Base-by-base conservation (phyloP, 306 rosid species). In the Styphnolobium japonicum region DNA sequence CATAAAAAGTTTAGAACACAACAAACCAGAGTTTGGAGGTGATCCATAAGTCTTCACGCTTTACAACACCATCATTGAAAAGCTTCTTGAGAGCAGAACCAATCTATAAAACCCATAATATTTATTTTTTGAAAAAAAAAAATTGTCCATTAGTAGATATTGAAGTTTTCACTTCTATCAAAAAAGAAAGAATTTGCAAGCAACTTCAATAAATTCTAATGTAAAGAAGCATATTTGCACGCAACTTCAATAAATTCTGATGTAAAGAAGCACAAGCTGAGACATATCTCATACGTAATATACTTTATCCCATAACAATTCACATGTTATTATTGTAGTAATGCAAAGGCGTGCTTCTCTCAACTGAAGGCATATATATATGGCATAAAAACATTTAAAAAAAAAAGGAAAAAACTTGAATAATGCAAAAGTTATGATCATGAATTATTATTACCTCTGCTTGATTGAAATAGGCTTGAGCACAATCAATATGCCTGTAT, bases 11-110 rank as follows among this genome's bases (percentile, higher is more conserved):
- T 22, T 27, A 57, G 22, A 64, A 6, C 18, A 48, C 43, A 52
- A 63, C 65, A 34, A 84, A 91, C 94, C 94, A 89, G 70, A 92
- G 91, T 83, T 92, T 92, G 49, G 94, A 89, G 77, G 94, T 92
- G 70, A 89, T 90, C 91, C 93, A 89, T 42, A 85, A 46, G 5
- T 86, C 91, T 80, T 83, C 87, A 37, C 91, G 92, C 77, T 88
- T 89, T 58, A 92, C 88, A 10, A 84, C 80, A 16, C 90, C 94
- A 37, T 83, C 90, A 34, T 75, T 77, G 69, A 85, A 86, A 23
- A 92, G 52, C 80, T 88, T 88, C 86, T 88, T 88, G 25, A 92
- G 80, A 39, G 89, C 88, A 55, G 39, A 60, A 37, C 97, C 94
- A 69, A 89, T 87, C 94, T 89, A 51, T 78, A 46, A 3, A 57